These are phyloP conservation scores for Cinnamomum micranthum DNA, from an alignment of 164 flowering plant species.

Conservation along the genomic window DNA sequence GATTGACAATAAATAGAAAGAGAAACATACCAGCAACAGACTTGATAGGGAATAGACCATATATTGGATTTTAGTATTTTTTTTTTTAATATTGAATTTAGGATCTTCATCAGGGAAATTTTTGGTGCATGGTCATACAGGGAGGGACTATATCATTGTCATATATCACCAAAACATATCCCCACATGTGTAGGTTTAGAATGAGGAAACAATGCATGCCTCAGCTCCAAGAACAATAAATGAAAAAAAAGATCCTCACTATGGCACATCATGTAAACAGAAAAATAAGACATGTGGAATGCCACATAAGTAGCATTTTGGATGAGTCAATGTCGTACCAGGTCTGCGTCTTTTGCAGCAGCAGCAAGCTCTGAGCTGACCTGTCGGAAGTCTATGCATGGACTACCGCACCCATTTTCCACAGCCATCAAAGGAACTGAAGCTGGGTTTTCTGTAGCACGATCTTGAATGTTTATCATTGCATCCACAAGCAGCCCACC, in stretches of 20 bases:
- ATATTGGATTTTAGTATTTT: too few species aligned
- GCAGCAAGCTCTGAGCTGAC: constrained; percentile 98
- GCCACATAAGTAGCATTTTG: neutral
- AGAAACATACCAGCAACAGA: too few species aligned
- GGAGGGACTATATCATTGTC: too few species aligned
- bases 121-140: too few species aligned
- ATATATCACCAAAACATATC: neutral
- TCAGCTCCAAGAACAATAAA: neutral
- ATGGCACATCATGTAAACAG: neutral
- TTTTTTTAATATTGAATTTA: too few species aligned
- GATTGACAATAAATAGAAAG: too few species aligned
- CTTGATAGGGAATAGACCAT: too few species aligned
- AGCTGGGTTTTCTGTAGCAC: constrained; percentile 41
- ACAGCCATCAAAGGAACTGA: constrained; percentile 88
- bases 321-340: constrained; percentile 41
- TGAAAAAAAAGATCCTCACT: neutral
- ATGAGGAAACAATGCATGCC: neutral
- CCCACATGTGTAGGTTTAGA: neutral
- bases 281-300: too few species aligned
- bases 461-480: constrained; percentile 56
- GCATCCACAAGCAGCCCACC: constrained; percentile 97
- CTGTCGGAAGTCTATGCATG: constrained; percentile 94
- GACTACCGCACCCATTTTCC: constrained; percentile 98
- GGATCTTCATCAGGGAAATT: too few species aligned
- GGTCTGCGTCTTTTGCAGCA: constrained; percentile 91